Evolutionary conservation across 495 filamentous ascomycete genomes (phyloP).

Genomic region (Tuber magnatum): DNA sequence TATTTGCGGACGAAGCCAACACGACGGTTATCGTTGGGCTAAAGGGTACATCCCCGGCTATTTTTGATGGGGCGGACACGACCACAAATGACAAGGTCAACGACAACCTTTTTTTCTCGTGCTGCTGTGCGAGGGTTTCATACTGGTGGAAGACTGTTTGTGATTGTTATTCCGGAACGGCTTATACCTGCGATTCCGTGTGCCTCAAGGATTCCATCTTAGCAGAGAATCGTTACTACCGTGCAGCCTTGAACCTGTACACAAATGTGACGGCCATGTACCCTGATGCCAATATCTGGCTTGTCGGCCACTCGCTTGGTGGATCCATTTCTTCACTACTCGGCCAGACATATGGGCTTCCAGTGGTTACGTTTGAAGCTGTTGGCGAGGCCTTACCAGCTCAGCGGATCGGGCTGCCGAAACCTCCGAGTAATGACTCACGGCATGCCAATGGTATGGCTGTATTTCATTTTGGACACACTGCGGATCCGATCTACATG

Average conservation of each 20-base stretch:
- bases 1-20: conserved; percentile 80
- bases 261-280: conserved; percentile 86
- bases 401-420: conserved; percentile 73
- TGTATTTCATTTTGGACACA: conserved; percentile 82
- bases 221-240: conserved; percentile 84
- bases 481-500: conserved; percentile 90
- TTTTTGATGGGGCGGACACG: conserved; percentile 91
- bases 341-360: conserved; percentile 82
- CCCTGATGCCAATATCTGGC: conserved; percentile 77
- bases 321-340: conserved; percentile 78
- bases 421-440: conserved; percentile 64
- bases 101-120: conserved; percentile 95
- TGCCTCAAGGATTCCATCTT: conserved; percentile 69
- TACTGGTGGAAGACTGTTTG: conserved; percentile 86
- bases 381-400: conserved; percentile 83
- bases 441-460: conserved; percentile 63
- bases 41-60: conserved; percentile 81
- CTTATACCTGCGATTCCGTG: conserved; percentile 80
- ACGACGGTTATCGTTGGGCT: conserved; percentile 81
- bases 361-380: conserved; percentile 82
- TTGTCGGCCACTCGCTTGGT: conserved; percentile 82
- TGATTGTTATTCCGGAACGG: conserved; percentile 70
- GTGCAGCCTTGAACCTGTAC: conserved; percentile 76
- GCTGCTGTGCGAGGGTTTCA: conserved; percentile 90
- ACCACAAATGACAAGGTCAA: conserved; percentile 97